Evolutionary conservation across 768 basidiomycete genomes (phyloP).

Genomic region (Rhodotorula toruloides): DNA sequence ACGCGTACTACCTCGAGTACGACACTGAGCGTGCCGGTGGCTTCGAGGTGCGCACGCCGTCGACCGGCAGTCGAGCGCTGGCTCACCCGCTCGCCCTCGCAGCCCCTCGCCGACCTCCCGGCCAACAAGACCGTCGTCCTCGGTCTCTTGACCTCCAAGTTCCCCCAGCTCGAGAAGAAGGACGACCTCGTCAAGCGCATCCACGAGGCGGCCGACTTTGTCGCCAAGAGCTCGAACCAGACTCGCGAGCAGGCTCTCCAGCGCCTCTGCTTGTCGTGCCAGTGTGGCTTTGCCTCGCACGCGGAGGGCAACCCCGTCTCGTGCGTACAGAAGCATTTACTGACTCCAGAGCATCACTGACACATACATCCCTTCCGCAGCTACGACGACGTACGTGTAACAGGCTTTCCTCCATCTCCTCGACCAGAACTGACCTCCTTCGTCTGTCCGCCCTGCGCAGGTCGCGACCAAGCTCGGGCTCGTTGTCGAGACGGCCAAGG

Average conservation of each 20-base stretch:
- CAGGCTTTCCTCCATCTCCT: no score
- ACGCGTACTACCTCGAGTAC: slow-evolving; percentile 43
- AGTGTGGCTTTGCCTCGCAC: slow-evolving; percentile 61
- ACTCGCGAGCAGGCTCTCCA: slow-evolving; percentile 54
- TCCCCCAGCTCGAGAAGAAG: slow-evolving; percentile 53
- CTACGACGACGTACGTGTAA: no score
- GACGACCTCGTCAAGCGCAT: slow-evolving; percentile 55
- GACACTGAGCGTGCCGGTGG: slow-evolving; percentile 42
- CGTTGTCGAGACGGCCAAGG: not conserved
- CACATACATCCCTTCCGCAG: no score
- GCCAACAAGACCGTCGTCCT: slow-evolving; percentile 42
- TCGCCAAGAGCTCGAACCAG: slow-evolving; percentile 51
- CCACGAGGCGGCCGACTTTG: slow-evolving; percentile 55
- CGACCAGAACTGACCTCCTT: no score
- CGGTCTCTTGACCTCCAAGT: slow-evolving; percentile 43
- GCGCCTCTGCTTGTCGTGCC: slow-evolving; percentile 56
- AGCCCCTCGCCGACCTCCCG: slow-evolving; percentile 43
- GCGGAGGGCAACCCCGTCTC: slow-evolving; percentile 57
- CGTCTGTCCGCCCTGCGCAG: no score
- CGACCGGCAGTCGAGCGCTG: not conserved
- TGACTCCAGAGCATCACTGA: no score
- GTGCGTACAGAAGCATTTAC: no score
- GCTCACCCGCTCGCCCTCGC: not conserved
- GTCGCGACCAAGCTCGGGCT: not conserved
- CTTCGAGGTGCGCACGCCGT: slow-evolving; percentile 39